Evolutionary conservation across 768 basidiomycete species (phyloP).

Genomic region (Ramaria sp.): DNA sequence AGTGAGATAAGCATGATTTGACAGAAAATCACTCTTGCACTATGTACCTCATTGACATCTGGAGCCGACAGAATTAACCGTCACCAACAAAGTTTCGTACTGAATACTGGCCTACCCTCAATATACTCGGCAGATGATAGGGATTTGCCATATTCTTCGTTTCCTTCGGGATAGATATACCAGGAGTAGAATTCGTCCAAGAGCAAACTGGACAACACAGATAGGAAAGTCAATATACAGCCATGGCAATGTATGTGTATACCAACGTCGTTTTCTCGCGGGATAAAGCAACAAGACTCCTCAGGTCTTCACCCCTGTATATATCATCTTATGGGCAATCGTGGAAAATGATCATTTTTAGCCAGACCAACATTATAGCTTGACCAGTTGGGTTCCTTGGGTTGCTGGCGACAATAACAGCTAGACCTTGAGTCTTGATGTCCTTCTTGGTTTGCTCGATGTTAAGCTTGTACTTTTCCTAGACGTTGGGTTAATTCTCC

Average conservation of each 20-base stretch:
- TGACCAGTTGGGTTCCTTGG: conserved; percentile 98
- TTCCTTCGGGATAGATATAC: conserved; percentile 83
- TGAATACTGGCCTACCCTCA: conserved; percentile 25
- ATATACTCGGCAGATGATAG: conserved; percentile 77
- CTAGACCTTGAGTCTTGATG: conserved; percentile 71
- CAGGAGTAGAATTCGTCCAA: conserved; percentile 75
- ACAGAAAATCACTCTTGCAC: not conserved
- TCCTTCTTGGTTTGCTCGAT: conserved; percentile 78
- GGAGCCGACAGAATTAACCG: not conserved
- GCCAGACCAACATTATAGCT: conserved; percentile 42
- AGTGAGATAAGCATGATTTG: not conserved
- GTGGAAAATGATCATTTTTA: not conserved
- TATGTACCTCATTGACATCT: conserved; percentile 54
- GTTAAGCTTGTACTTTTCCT: conserved; percentile 60
- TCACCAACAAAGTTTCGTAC: not conserved
- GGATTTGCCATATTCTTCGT: conserved; percentile 62
- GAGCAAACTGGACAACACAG: not conserved
- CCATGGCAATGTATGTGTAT: not conserved
- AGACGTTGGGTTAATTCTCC: conserved; percentile 7
- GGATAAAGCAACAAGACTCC: conserved; percentile 63
- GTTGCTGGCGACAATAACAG: conserved; percentile 82
- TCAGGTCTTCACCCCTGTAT: conserved; percentile 63
- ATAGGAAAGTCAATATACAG: not conserved
- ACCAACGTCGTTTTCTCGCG: conserved; percentile 59
- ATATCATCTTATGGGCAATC: not conserved